These are phyloP conservation scores for Marsdenia floribunda DNA, from an alignment of 257 asterid species.

Conservation along the genomic window DNA sequence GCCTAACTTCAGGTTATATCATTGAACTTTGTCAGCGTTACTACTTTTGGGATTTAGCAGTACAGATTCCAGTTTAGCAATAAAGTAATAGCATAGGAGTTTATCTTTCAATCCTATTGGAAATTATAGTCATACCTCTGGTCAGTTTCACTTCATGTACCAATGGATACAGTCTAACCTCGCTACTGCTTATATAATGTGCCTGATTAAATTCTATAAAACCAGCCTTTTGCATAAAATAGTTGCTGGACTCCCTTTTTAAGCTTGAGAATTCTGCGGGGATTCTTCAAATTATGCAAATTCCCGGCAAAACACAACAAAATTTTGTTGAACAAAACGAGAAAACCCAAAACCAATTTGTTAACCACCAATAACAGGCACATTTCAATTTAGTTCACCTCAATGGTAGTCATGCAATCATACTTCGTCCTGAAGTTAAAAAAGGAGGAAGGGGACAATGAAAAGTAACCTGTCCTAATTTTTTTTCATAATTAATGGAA, in stretches of 20 bases:
- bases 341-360: not conserved
- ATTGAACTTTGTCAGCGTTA: slow-evolving; percentile 20
- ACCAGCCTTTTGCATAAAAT: not conserved
- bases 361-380: not conserved
- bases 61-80: slow-evolving; percentile 2
- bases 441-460: not conserved
- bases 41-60: slow-evolving; percentile 1
- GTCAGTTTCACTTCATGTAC: not conserved
- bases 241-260: not conserved
- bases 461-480: not conserved
- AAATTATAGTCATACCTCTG: not conserved
- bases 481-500: not conserved
- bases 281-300: not conserved
- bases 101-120: not conserved
- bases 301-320: not conserved
- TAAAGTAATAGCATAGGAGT: not conserved
- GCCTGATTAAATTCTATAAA: not conserved
- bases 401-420: not conserved
- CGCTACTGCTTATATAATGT: not conserved
- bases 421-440: not conserved
- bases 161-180: not conserved
- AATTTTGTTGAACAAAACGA: not conserved
- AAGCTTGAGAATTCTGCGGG: not conserved
- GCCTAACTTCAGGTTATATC: slow-evolving; percentile 8
- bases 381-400: not conserved